Conservation (phyloP, 2,329 filamentous ascomycete species). For the Phialemonium atrogriseum region DNA sequence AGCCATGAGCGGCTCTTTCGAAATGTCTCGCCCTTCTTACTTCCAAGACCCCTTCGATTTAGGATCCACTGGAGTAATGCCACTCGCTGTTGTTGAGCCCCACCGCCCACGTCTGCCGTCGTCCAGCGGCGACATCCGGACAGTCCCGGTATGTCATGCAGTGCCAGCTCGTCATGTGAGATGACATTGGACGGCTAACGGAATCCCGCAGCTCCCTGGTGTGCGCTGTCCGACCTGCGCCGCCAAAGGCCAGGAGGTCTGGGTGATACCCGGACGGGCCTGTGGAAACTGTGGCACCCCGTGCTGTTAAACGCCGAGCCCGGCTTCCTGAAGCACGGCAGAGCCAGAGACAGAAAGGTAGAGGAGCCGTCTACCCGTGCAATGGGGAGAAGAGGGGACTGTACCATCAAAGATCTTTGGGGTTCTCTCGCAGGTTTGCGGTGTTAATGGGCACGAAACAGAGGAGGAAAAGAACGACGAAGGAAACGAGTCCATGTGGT, state of each 20-base stretch:
- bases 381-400: no score
- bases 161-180: no score
- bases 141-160: constrained; percentile 10
- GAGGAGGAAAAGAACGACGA: no score
- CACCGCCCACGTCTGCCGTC: constrained; percentile 7
- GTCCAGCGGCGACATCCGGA: constrained; percentile 7
- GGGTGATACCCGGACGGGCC: constrained; percentile 45
- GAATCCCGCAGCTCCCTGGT: constrained; percentile 31
- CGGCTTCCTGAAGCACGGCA: no score
- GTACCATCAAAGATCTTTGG: no score
- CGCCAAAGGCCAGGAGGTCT: constrained; percentile 40
- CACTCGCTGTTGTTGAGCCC: constrained; percentile 3
- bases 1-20: no score
- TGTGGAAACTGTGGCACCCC: constrained; percentile 44
- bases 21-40: not conserved
- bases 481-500: no score
- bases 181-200: not conserved
- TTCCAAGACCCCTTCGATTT: not conserved
- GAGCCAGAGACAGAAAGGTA: no score
- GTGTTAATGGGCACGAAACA: no score
- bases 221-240: constrained; percentile 45
- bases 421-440: no score
- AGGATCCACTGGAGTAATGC: not conserved
- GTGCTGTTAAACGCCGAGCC: constrained; percentile 17
- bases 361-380: no score